Conservation (phyloP, 805 yeast species). For the Wickerhamiella kazuoi region DNA sequence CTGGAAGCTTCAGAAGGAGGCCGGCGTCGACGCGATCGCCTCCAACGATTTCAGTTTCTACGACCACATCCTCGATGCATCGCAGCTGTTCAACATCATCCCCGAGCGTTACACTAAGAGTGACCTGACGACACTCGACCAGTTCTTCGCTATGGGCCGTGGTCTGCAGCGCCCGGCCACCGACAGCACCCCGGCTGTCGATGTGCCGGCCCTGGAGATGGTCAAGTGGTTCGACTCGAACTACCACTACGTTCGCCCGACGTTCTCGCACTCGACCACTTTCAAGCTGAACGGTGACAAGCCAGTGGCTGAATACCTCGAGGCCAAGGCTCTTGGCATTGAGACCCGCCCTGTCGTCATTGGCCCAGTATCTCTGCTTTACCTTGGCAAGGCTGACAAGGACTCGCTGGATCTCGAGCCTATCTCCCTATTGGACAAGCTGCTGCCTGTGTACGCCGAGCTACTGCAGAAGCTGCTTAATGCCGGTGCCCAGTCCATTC, state of each 20-base stretch:
- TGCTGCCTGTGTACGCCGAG: slow-evolving; percentile 86
- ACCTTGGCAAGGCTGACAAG: slow-evolving; percentile 96
- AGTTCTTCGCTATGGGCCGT: slow-evolving; percentile 98
- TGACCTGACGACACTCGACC: slow-evolving; percentile 76
- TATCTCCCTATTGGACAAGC: slow-evolving; percentile 69
- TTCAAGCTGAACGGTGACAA: slow-evolving; percentile 92
- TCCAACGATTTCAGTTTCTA: slow-evolving; percentile 97
- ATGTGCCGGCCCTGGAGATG: slow-evolving; percentile 96
- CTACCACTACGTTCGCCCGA: slow-evolving; percentile 99
- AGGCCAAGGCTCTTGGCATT: slow-evolving; percentile 91
- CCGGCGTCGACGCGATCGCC: slow-evolving; percentile 94
- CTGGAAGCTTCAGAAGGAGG: slow-evolving; percentile 95
- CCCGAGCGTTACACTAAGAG: slow-evolving; percentile 95
- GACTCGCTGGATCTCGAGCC: slow-evolving; percentile 93
- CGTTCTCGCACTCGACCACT: slow-evolving; percentile 84
- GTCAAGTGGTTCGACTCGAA: slow-evolving; percentile 99
- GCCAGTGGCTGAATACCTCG: slow-evolving; percentile 94
- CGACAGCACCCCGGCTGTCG: slow-evolving; percentile 73
- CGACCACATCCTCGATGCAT: slow-evolving; percentile 90
- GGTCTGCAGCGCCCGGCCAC: slow-evolving; percentile 97
- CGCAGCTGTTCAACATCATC: slow-evolving; percentile 81
- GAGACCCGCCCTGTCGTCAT: slow-evolving; percentile 94
- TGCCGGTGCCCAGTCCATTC: slow-evolving; percentile 92
- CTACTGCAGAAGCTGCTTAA: slow-evolving; percentile 68
- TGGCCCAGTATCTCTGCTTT: slow-evolving; percentile 92